Percentiles rank a stretch among this genome's conserved stretches.
phyloP scores from a whole-genome alignment of 1,284 basidiomycete genomes.

The Omphalotus olearius region DNA sequence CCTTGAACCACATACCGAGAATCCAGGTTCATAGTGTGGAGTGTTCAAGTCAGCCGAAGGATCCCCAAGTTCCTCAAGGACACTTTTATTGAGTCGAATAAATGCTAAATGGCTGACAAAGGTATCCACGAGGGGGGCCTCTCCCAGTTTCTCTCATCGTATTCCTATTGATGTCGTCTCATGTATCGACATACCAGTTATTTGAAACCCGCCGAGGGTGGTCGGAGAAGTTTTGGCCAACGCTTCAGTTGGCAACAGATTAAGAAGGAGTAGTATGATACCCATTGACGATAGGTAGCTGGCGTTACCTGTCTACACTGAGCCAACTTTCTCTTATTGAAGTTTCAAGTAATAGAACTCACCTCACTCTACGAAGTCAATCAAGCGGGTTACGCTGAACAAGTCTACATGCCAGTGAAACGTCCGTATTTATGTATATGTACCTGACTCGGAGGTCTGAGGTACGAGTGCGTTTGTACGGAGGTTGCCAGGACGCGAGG shows the following conservation, averaged over 20 bases:
- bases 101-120: constrained; percentile 15
- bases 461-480: too few species aligned
- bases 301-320: constrained; percentile 28
- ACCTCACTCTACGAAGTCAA: too few species aligned
- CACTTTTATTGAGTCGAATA: constrained; percentile 7
- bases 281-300: constrained; percentile 22
- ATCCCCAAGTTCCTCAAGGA: constrained; percentile 9
- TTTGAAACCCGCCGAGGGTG: constrained; percentile 26
- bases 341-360: too few species aligned
- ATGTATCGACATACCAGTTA: constrained; percentile 22
- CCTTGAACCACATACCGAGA: constrained; percentile 8
- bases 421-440: too few species aligned
- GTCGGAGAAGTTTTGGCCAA: constrained; percentile 33
- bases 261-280: constrained; percentile 20
- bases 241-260: constrained; percentile 27
- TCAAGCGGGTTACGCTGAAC: too few species aligned
- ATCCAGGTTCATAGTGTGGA: constrained; percentile 14
- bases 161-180: constrained; percentile 22
- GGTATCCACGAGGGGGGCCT: constrained; percentile 16
- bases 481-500: too few species aligned
- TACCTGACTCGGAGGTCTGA: too few species aligned
- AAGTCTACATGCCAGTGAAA: too few species aligned
- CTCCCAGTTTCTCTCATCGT: constrained; percentile 12
- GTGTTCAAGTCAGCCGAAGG: constrained; percentile 13
- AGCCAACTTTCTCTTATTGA: too few species aligned